Base-by-base conservation (phyloP, 2,329 filamentous ascomycete species). In the Monosporascus sp. region DNA sequence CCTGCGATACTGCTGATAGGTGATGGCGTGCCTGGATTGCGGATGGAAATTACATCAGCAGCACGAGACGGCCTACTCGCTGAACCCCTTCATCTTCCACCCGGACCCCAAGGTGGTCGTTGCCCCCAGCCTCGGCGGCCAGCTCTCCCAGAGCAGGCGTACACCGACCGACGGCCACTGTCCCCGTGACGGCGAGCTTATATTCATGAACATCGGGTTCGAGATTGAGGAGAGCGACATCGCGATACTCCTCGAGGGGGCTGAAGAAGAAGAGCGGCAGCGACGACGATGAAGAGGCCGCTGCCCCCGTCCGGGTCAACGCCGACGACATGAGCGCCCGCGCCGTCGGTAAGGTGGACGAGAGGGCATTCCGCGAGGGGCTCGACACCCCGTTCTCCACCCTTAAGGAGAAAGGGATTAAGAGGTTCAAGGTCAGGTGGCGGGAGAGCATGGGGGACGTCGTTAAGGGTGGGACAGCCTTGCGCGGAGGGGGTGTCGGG, bases 71-170 rank as follows among this genome's bases (percentile, higher is more conserved):
- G 68, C 66, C 1, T 68, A 69, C 56, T 52, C 72, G 7, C 55
- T 74, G 20, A 63, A 60, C 24, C 44, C 62, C 17, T 68, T 66
- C 59, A 64, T 65, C 49, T 73, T 73, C 58, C 55, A 68, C 3
- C 36, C 63, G 1, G 57, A 66, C 36, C 53, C 65, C 2, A 36
- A 52, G 11, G 48, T 52, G 11, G 56, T 56, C 40, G 55, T 65
- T 7, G 58, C 62, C 26, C 62, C 55, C 1, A 61, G 61, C 3
- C 40, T 52, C 14, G 49, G 52, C 6, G 49, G 52, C 2, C 40
- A 36, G 8, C 55, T 51, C 2, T 55, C 5, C 55, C 54, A 0
- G 57, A 59, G 5, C 65, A 71, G 27, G 68, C 63, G 2, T 69
- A 73, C 24, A n/a, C 52, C 75, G 0, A 52, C 59, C 2, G 65